Base-by-base conservation (phyloP, 176 grass and related monocot species). In the Bothriochloa decipiens region DNA sequence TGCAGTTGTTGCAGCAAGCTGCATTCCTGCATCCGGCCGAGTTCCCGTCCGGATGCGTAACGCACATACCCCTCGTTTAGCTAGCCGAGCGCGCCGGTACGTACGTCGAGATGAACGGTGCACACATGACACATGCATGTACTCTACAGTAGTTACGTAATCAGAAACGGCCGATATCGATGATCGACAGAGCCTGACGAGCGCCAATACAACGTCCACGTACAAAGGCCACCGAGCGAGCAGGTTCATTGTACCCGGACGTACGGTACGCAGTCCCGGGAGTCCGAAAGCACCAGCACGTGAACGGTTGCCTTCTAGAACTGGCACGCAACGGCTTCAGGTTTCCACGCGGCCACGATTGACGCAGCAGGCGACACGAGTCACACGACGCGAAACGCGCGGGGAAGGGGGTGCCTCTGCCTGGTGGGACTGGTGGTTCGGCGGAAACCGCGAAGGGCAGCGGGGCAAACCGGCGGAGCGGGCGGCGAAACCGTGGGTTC, bases 1-100 rank as follows among this genome's bases (percentile, higher is more conserved):
- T 14, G 45, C 52, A 55, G 18, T 55, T 55, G 52, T 55, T 55
- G 52, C 18, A 55, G 17, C 18, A 55, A 8, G 18, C 52, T 55
- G 52, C 52, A 55, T 55, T 55, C 52, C 18, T 55, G 60, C 77
- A 66, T 5, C 23, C 20, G 4, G 11, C 69, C 58, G 17, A 27
- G 8, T 28, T 41, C 52, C 45, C 10, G 61, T 61, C 81, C 60
- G 28, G 37, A 39, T 80, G 75, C 87, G 29, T 11, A 20, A 67
- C 1, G 64, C 45, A 81, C 78, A 0, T 1, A 50, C 16, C 43
- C 11, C 43, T 23, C 43, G 42, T 78, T 29, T 29, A 11, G 40
- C 23, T 27, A 8, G 20, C 69, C 4, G 13, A 18, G 14, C 41
- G 41, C 9, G 10, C 23, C n/a, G n/a, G n/a, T n/a, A n/a, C 36